Evolutionary conservation across 192 early-diverging fungal species (phyloP).

Genomic region (Backusella mclennaniae): DNA sequence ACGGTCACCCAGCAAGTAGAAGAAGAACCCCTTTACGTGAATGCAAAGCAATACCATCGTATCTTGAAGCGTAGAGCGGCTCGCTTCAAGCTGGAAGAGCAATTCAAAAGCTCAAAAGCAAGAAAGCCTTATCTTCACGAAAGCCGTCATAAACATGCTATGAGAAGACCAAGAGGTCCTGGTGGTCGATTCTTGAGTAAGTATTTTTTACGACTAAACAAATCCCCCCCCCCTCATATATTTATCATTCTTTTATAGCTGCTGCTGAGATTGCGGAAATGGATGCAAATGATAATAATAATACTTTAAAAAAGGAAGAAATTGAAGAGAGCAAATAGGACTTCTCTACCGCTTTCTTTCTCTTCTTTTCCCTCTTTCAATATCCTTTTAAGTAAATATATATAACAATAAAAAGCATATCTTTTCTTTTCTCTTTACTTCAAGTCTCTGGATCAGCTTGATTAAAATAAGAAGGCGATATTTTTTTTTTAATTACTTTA

Average conservation of each 20-base stretch:
- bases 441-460: too few relatives aligned
- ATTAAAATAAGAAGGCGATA: too few relatives aligned
- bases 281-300: conserved; percentile 25
- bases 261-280: conserved; percentile 72
- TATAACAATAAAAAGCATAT: too few relatives aligned
- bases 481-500: too few relatives aligned
- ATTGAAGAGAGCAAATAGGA: background rate
- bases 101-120: conserved; percentile 67
- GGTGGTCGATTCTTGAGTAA: conserved; percentile 91
- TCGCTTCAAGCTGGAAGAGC: conserved; percentile 77
- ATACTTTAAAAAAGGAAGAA: background rate
- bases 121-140: conserved; percentile 96
- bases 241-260: conserved; percentile 25
- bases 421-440: too few relatives aligned
- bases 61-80: conserved; percentile 94
- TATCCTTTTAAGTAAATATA: background rate
- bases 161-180: conserved; percentile 94
- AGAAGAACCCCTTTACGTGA: conserved; percentile 93
- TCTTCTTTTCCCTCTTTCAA: background rate
- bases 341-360: too few relatives aligned
- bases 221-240: background rate
- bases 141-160: conserved; percentile 94
- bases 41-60: conserved; percentile 97
- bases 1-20: conserved; percentile 8
- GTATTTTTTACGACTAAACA: background rate